Evolutionary conservation across 306 rosid genomes (phyloP), one percentile per base, ranked within the genome.

Genomic region (Vicia sativa): DNA sequence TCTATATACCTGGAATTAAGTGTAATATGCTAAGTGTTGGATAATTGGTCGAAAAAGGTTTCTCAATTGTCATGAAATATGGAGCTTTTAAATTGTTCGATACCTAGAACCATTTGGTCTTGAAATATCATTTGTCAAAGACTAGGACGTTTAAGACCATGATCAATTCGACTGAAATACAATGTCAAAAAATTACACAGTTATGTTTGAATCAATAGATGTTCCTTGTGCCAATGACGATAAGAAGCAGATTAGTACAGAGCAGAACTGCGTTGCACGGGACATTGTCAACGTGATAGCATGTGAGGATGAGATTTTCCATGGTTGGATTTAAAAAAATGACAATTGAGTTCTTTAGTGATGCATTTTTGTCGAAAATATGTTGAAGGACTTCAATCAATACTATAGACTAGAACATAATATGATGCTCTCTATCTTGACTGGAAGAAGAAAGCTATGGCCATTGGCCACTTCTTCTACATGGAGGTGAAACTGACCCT

Each of bases 221-320:
- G 95, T 68, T 25, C 78, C 78, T 14, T 45, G 56, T 46, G 58
- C 78, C 9, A 75, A 77, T 81, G 79, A 89, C 18, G 86, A 91
- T 73, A 82, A 78, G 67, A 78, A 84, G 64, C 70, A 95, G 69
- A 78, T 92, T 31, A 87, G 68, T 7, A 86, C 92, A 0, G 95
- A 92, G 74, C 88, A 84, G 83, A 86, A 89, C 52, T 92, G 98
- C 0, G 89, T 92, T 71, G 98, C 96, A 12, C 74, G 96, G 5
- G 98, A 92, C 86, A 89, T 92, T 3, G 96, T 92, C 25, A 92
- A 87, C 89, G 89, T 92, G 96, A 70, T 87, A 70, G 98, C 96
- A 39, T 92, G 96, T 16, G 96, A 92, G 72, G 65, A 23, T 6
- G 59, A 92, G 98, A 74, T 81, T 92, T 70, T 61, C 37, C 54